Evolutionary conservation across 2,329 filamentous ascomycete species (phyloP), one percentile per base, ranked within the genome.

Genomic region (Nectriaceae sp.): DNA sequence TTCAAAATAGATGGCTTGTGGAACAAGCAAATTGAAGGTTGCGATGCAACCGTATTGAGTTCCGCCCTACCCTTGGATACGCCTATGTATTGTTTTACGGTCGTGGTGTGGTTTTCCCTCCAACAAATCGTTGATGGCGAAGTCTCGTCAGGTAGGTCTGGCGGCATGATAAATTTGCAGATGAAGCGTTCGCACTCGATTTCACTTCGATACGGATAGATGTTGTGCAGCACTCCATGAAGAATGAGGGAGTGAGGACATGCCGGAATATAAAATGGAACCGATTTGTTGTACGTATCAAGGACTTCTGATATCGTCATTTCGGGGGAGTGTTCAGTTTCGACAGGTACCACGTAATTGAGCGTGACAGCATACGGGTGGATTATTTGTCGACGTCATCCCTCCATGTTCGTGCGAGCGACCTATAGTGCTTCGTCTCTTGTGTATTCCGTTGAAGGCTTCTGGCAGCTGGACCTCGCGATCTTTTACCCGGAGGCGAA

Each of bases 241-340:
- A 37, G 16, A 18, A 6, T 18, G 11, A 6, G 13, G 15, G 21
- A 29, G 13, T 21, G 21, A 21, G 16, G 18, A 13, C 33, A 15
- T 22, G 2, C 15, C 21, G 33, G 13, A 16, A 52, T 24, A 16
- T 52, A 46, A 5, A 52, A 2, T 21, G 46, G 41, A 6, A 50
- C 40, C 3, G 44, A 47, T 24, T 50, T 50, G 21, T 50, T 50
- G 22, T 44, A 50, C 8, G 44, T 24, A 40, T 50, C 44, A 5
- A 20, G 18, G n/a, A 42, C 24, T n/a, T 46, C 43, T 8, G 8
- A 15, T 8, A 15, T 8, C 8, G 8, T 15, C 26, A 31, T 31
- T 15, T 8, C 26, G 26, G 26, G 26, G 15, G 15, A 15, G 26
- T 31, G 15, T 8, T 31, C 26, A 8, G 15, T 31, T 31, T 31